Conservation (phyloP, 176 grass and related monocot species). For the Microstegium vimineum region DNA sequence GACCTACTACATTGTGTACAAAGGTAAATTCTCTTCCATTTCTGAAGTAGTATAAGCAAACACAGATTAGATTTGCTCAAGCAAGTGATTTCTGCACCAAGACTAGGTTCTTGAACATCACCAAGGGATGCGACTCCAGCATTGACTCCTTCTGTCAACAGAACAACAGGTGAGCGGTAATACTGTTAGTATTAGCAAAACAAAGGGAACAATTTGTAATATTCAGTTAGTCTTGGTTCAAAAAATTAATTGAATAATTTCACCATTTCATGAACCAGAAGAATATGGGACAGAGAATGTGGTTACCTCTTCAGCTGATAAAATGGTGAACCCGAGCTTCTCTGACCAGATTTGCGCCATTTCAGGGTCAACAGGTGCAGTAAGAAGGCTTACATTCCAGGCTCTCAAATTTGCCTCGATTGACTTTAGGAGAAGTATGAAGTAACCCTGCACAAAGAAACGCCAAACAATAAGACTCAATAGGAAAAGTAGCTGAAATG, state of each 20-base stretch:
- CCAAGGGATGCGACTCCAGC: slow-evolving; percentile 30
- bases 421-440: slow-evolving; percentile 46
- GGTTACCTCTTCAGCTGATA: slow-evolving; percentile 55
- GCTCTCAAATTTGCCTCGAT: slow-evolving; percentile 48
- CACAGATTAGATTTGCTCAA: slow-evolving; percentile 4
- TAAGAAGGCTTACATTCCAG: slow-evolving; percentile 46
- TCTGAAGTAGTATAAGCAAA: background rate
- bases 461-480: background rate
- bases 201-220: background rate
- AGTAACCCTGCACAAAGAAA: slow-evolving; percentile 60
- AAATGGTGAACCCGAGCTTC: slow-evolving; percentile 71
- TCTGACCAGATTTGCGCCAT: slow-evolving; percentile 65
- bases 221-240: background rate
- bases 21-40: background rate
- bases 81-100: slow-evolving; percentile 45
- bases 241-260: background rate
- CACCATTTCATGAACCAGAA: background rate
- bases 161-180: background rate
- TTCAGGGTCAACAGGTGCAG: slow-evolving; percentile 50
- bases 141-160: slow-evolving; percentile 36
- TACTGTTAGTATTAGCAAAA: background rate
- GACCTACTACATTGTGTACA: background rate
- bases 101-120: slow-evolving; percentile 45
- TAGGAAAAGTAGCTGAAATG: background rate
- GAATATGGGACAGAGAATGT: background rate